Base-by-base conservation (phyloP, 352 stramenopile genomes). In the Poterioochromonas sp. region DNA sequence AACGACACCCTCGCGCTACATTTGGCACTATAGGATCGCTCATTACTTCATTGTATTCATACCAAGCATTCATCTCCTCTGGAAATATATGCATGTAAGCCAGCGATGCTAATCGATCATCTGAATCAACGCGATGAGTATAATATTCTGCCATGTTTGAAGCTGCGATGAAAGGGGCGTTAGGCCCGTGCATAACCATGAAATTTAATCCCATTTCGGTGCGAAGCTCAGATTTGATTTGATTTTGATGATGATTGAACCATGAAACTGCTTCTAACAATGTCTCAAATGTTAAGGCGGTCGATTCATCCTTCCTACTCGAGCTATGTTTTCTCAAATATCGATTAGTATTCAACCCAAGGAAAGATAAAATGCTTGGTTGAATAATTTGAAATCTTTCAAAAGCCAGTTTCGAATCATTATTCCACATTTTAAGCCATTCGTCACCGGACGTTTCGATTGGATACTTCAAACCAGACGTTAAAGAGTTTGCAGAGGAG, bases 11-110 rank as follows among this genome's bases (percentile, higher is more conserved):
- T 71, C 41, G 39, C 11, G 15, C 62, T 8, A 71, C 62, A 15
- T 29, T 44, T 44, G 39, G 12, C 11, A 71, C 32, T 12, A 71
- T 8, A 5, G 62, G 62, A 5, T 71, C 62, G 32, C 39, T 22
- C 5, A 8, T 32, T n/a, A 5, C 3, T 32, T 5, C 32, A 71
- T 71, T 29, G 32, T 47, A 47, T 43, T 71, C 62, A 71, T 71
- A 71, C 62, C 62, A 71, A 3, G 39, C 62, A 8, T 71, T 11
- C 62, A 71, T 71, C 11, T 71, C 62, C 11, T 40, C 32, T 3
- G 62, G 41, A 47, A 44, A 71, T 41, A 71, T 8, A 8, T 71
- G 15, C 62, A 71, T 71, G 32, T 44, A 71, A 41, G 62, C 62
- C 5, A 47, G 34, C 34, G 62, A 12, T 26, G 62, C 62, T 44